Evolutionary conservation across 768 basidiomycete genomes (phyloP), one percentile per base, ranked within the genome.

Genomic region (Hypholoma fasciculare): DNA sequence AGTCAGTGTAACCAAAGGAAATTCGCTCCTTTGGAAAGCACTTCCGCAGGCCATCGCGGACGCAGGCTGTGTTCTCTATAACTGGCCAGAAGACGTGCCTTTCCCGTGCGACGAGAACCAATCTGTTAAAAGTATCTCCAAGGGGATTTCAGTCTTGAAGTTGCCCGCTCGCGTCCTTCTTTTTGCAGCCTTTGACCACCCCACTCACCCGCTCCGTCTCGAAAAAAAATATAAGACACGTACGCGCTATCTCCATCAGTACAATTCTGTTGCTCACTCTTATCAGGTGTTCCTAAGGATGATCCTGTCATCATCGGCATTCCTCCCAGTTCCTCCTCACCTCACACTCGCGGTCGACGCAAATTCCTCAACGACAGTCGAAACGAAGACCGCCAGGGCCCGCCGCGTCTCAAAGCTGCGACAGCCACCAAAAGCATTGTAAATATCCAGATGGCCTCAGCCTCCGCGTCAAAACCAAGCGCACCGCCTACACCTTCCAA

Each of bases 371-470:
- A 59, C n/a, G 38, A 54, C 9, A 52, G 40, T 7, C 27, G 34
- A 7, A 57, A 43, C 19, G 57, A 59, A 36, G 57, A 59, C 23
- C 52, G 47, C 8, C 23, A 49, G 16, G 57, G 57, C 14, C 57
- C 52, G 6, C 52, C 57, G 7, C 57, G 52, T 8, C 57, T 53
- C 23, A 52, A 42, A 42, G 30, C 16, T 19, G 8, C 20, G 26
- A 14, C 39, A 17, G 23, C 5, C 3, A 8, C 20, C 16, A 39
- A 20, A 1, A 23, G 13, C 50, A 2, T 9, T 7, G 16, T 19
- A 2, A 20, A 34, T 9, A 1, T 8, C 20, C 36, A 39, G 13
- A 51, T 12, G 14, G 36, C 17, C 16, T n/a, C 49, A 6, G 14
- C 36, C 4, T 12, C 19, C 14, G 17, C 50, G 7, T 39, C 37